Conservation (phyloP, 345 rosid genomes). For the Heritiera fomes region DNA sequence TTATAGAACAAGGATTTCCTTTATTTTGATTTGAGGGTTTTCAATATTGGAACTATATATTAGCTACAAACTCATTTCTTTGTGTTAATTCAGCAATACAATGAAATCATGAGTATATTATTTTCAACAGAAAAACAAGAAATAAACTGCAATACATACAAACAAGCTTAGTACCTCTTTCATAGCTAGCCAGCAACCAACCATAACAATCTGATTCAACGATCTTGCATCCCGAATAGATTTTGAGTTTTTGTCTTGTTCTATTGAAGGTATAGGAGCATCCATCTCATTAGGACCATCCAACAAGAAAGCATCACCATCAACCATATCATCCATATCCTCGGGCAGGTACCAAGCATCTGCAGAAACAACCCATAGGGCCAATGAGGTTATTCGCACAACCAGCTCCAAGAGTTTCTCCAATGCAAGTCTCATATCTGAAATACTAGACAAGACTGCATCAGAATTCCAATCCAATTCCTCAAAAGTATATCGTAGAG, state of each 20-base stretch:
- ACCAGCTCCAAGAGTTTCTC: constrained; percentile 76
- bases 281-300: constrained; percentile 47
- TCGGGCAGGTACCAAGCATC: constrained; percentile 89
- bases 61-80: neutral
- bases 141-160: constrained; percentile 25
- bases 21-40: neutral
- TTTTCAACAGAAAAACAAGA: constrained; percentile 4
- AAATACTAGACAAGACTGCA: constrained; percentile 52
- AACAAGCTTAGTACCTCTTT: constrained; percentile 68
- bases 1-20: constrained; percentile 6
- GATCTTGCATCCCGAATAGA: constrained; percentile 40
- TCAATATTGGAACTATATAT: neutral
- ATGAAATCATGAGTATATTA: neutral
- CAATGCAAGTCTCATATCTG: constrained; percentile 70
- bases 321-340: constrained; percentile 79
- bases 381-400: constrained; percentile 78
- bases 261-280: constrained; percentile 37
- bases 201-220: constrained; percentile 88
- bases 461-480: constrained; percentile 89
- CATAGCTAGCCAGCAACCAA: constrained; percentile 99
- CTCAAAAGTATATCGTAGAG: constrained; percentile 91
- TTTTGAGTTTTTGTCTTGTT: constrained; percentile 41
- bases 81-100: constrained; percentile 9
- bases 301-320: constrained; percentile 56
- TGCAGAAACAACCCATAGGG: constrained; percentile 96